These are phyloP conservation scores for Leucaena leucocephala DNA, from an alignment of 306 rosid species.

Conservation along the genomic window DNA sequence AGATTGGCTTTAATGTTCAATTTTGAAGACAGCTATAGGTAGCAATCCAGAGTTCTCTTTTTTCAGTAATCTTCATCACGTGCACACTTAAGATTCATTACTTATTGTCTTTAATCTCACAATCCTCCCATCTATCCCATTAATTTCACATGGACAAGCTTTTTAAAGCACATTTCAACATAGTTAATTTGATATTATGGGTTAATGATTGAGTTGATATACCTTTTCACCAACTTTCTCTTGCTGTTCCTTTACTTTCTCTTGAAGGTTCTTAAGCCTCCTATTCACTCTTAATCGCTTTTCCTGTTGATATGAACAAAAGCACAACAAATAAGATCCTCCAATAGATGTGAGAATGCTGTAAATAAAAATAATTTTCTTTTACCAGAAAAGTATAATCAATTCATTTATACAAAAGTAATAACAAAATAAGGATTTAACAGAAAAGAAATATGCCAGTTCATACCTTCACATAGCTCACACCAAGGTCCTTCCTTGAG, in stretches of 20 bases:
- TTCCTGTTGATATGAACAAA: conserved; percentile 54
- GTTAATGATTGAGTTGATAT: conserved; percentile 17
- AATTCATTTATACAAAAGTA: conserved; percentile 14
- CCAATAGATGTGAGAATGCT: conserved; percentile 3
- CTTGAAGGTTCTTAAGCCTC: conserved; percentile 85
- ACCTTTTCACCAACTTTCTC: conserved; percentile 95
- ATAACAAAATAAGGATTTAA: conserved; percentile 16
- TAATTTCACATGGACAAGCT: not conserved
- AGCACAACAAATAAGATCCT: conserved; percentile 24
- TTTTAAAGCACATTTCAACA: not conserved
- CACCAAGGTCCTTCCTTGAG: conserved; percentile 96
- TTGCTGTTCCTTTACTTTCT: conserved; percentile 96
- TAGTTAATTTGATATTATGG: not conserved
- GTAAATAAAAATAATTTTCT: not conserved
- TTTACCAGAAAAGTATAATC: not conserved
- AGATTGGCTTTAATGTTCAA: not conserved
- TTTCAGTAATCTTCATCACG: not conserved
- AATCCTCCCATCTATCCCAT: conserved; percentile 15
- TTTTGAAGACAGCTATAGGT: not conserved
- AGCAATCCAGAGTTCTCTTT: not conserved
- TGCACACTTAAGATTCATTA: not conserved
- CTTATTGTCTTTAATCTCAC: not conserved
- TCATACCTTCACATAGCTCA: conserved; percentile 92
- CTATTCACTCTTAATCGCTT: conserved; percentile 89
- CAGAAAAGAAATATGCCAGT: conserved; percentile 27